phyloP scores from a whole-genome alignment of 129 eudicot species.

The Mikania micrantha region DNA sequence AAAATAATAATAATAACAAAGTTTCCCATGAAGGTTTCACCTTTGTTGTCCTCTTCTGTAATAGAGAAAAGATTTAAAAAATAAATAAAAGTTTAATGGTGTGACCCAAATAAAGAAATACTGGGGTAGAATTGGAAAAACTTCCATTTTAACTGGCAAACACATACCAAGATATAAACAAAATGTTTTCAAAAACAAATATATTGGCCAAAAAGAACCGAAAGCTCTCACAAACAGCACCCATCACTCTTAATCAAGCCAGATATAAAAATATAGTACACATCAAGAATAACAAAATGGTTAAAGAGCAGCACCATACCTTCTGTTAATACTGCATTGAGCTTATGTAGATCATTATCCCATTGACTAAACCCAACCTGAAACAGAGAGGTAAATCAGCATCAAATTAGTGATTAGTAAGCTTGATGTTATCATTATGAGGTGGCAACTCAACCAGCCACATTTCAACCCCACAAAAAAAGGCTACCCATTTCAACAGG shows the following conservation, averaged over 20 bases:
- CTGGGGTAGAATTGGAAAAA: neutral
- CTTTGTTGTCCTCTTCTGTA: neutral
- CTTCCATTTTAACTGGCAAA: constrained; percentile 11
- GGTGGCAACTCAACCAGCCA: neutral
- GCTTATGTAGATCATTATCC: constrained; percentile 18
- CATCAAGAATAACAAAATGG: constrained; percentile 31
- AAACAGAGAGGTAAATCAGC: neutral
- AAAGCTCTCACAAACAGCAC: constrained; percentile 28
- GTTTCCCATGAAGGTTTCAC: neutral
- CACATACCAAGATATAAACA: constrained; percentile 26
- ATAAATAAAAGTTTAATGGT: neutral
- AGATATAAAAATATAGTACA: constrained; percentile 29
- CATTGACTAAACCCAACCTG: constrained; percentile 29
- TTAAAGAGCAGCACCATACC: constrained; percentile 35
- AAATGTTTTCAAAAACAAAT: constrained; percentile 4
- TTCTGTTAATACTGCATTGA: constrained; percentile 24
- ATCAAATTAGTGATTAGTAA: constrained; percentile 14
- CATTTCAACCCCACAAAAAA: neutral
- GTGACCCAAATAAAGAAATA: neutral
- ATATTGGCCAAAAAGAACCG: constrained; percentile 11
- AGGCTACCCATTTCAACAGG: neutral
- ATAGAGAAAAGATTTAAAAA: neutral
- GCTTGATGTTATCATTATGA: neutral
- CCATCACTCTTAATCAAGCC: constrained; percentile 27
- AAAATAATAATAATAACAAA: neutral